phyloP scores from a whole-genome alignment of 2,329 filamentous ascomycete genomes.

The Aspergillus fumigatiaffinis region DNA sequence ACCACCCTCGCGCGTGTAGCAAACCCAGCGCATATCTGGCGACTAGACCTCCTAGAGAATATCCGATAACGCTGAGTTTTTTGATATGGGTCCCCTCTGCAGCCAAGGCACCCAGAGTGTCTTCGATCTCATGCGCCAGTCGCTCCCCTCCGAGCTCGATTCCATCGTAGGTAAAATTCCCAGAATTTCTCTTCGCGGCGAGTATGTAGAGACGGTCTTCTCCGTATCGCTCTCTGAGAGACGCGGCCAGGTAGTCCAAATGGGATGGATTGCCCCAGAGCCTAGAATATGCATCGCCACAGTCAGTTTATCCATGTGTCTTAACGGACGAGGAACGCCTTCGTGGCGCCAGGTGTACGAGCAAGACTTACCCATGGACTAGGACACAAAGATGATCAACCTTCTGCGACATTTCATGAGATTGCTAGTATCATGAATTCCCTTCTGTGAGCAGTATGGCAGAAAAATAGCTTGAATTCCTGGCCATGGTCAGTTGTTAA shows the following conservation, averaged over 20 bases:
- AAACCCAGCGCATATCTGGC: conserved; percentile 83
- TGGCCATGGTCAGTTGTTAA: neutral
- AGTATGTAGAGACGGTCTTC: conserved; percentile 54
- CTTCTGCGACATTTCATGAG: conserved; percentile 8
- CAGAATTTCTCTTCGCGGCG: conserved; percentile 53
- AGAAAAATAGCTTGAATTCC: neutral
- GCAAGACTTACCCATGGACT: conserved; percentile 53
- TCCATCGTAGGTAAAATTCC: conserved; percentile 61
- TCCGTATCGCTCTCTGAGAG: conserved; percentile 48
- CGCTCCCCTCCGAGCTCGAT: conserved; percentile 67
- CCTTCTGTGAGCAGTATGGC: conserved; percentile 3
- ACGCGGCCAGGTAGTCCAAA: conserved; percentile 51
- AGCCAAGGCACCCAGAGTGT: conserved; percentile 51
- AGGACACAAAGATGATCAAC: conserved; percentile 58
- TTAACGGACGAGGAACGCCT: conserved; percentile 4
- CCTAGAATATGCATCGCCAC: conserved; percentile 26
- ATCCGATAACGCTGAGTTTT: conserved; percentile 83
- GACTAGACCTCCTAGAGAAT: conserved; percentile 83
- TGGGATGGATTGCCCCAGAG: conserved; percentile 61
- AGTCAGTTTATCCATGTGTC: neutral
- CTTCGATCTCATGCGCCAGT: conserved; percentile 60
- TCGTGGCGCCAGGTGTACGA: conserved; percentile 1
- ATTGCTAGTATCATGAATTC: conserved; percentile 3
- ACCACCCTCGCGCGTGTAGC: conserved; percentile 72
- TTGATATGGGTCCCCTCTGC: conserved; percentile 65